Evolutionary conservation across 2,329 filamentous ascomycete genomes (phyloP).

Genomic region (Rutstroemia sp.): DNA sequence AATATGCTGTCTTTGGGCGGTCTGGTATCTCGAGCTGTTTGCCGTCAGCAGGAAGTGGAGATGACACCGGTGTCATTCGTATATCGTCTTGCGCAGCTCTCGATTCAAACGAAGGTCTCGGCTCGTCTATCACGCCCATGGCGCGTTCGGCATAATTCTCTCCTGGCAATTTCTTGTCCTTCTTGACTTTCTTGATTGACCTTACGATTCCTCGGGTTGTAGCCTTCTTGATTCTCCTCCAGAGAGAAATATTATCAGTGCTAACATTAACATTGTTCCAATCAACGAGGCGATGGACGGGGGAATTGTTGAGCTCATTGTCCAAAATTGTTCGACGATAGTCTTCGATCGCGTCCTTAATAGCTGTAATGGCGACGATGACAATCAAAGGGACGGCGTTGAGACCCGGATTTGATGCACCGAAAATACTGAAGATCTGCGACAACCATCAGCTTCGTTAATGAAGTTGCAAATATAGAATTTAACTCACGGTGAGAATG

Average conservation of each 20-base stretch:
- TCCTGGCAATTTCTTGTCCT: conserved; percentile 37
- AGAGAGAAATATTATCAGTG: conserved; percentile 75
- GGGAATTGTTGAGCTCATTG: conserved; percentile 91
- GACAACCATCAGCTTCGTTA: conserved; percentile 22
- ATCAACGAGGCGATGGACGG: conserved; percentile 79
- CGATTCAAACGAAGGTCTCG: conserved; percentile 53
- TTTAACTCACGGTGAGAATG: conserved; percentile 74
- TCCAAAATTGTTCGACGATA: conserved; percentile 87
- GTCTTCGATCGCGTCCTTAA: conserved; percentile 95
- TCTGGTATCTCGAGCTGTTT: conserved; percentile 21
- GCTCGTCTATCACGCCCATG: conserved; percentile 18
- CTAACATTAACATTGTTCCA: conserved; percentile 92
- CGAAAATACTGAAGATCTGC: conserved; percentile 95
- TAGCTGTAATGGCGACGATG: conserved; percentile 78
- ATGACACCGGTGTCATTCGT: conserved; percentile 92
- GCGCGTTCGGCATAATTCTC: conserved; percentile 18
- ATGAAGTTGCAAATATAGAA: not conserved
- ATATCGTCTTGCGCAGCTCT: conserved; percentile 61
- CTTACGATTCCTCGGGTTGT: conserved; percentile 37
- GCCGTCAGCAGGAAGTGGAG: conserved; percentile 52
- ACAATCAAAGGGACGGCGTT: conserved; percentile 89
- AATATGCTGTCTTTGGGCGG: conserved; percentile 31
- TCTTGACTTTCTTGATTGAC: conserved; percentile 41
- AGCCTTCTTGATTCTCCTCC: conserved; percentile 88
- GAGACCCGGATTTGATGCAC: conserved; percentile 80